Base-by-base conservation (phyloP, 495 filamentous ascomycete genomes). In the Corynascus novoguineensis region DNA sequence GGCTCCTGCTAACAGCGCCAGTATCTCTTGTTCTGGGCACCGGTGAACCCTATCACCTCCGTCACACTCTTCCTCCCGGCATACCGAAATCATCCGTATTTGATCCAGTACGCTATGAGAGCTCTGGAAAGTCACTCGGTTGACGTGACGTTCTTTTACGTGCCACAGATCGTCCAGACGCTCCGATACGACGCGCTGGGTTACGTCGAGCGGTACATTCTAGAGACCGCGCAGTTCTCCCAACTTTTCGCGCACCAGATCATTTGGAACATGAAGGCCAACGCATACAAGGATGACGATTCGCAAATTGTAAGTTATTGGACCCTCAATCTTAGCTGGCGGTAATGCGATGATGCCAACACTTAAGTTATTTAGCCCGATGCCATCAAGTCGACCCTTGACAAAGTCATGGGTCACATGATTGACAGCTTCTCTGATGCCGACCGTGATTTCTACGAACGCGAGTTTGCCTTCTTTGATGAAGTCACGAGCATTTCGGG, bases 191-290 rank as follows among this genome's bases (percentile, higher is more conserved):
- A 99, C 76, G 84, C 82, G 24, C 74, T 99, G 44, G 93, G 95
- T 38, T 97, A 97, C 68, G 92, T 96, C 1, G 92, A 97, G 67
- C 81, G 93, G 58, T 97, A 97, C 61, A 97, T 97, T 29, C 78
- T 96, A 22, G 93, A 99, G 74, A 95, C 95, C 4, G 92, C 89
- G 1, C 92, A 92, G 62, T 89, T 93, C 64, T 97, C 92, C 24
- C 95, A 97, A 67, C 75, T 97, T 1, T 99, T 99, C 68, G 91
- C 95, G 7, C 95, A 99, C 71, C 95, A 99, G 58, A 97, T 99
- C 58, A 97, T 99, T 59, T 99, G 95, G 95, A 99, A 97, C 68
- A 99, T 99, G 86, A 97, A 95, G 67, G 95, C 95, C 21, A 99
- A 99, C 68, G 85, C 91, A 3, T 99, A 89, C 74, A 97, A 96